Evolutionary conservation across 108 stramenopile genomes (phyloP), one percentile per base, ranked within the genome.

Genomic region (Nannochloropsis oceanica): DNA sequence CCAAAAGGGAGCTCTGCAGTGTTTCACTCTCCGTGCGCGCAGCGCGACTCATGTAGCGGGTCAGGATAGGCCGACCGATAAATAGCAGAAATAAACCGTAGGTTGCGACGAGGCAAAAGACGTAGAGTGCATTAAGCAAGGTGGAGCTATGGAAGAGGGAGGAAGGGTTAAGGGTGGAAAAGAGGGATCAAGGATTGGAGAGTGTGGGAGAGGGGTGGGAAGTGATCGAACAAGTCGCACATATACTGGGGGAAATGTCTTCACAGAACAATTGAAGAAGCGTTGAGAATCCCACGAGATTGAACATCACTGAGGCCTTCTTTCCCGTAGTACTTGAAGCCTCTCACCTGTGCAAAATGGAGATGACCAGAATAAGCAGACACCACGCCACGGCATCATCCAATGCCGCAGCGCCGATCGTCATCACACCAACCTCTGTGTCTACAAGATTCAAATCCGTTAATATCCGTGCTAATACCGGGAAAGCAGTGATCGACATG

Each of bases 401-500:
- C 82, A 86, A 83, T 12, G 86, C 86, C 14, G 86, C 86, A 11
- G 86, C 86, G 10, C 86, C 86, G 42, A 86, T 84, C 11, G 82
- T 50, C 82, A 86, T 86, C 44, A 81, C 86, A 83, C 86, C 86
- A n/a, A 81, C 86, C 27, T 81, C 25, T 18, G 86, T 86, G 24
- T 86, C 44, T 14, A 86, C 83, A n/a, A 86, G 26, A 25, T 82
- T 82, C n/a, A 44, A 26, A 27, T 86, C 86, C 82, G 81, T 86
- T 25, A 86, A 84, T 8, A 86, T 81, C n/a, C 86, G 80, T 24
- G 86, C 86, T 25, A 86, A 59, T 59, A 86, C 82, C 26, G 86
- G 86, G 27, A 86, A 86, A 24, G 86, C 86, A 13, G 86, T 86
- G 86, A 86, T 84, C 2, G 86, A 86, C 83, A 86, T 83, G 24